Evolutionary conservation across 2,329 filamentous ascomycete genomes (phyloP), one percentile per base, ranked within the genome.

Genomic region (Colletotrichum kahawae): DNA sequence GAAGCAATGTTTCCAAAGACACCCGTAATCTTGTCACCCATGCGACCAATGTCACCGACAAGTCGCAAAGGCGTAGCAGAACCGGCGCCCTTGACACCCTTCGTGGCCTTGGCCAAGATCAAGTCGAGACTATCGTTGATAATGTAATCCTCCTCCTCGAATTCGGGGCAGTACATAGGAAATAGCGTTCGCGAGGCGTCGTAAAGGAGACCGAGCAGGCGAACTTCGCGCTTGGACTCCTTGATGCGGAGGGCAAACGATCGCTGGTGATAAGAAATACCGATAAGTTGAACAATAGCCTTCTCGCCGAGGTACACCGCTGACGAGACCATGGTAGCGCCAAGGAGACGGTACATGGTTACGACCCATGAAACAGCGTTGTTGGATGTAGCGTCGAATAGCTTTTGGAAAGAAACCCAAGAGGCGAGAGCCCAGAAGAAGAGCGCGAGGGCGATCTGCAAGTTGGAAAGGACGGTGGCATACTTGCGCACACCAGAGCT

Each of bases 11-110:
- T 97, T 29, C 97, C 97, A 83, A 98, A 97, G 0, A 93, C 94
- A 2, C 95, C 96, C 0, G 96, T 98, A 76, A 98, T 92, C 85
- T 98, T 98, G 87, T 97, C 96, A 80, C 96, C 96, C 70, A 98
- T 88, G 27, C 95, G 92, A 54, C 94, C 94, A 66, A 95, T 93
- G 70, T 93, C 92, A 71, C 92, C 90, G 65, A 98, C 92, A 18
- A 98, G 84, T 77, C 91, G 92, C 89, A 97, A 92, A 1, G 96
- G 96, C 3, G 94, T 95, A 7, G 90, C 91, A 9, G 92, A 92
- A 59, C 93, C 94, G 4, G 84, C 84, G 77, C 82, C 87, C 78
- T 85, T 85, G 62, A 82, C 84, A 70, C 86, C 88, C 79, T 90
- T 91, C 76, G 89, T 90, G 18, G 76, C 75, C 70, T 77, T 76